Base-by-base conservation (phyloP, 164 flowering plant genomes). In the Vitis rotundifolia region DNA sequence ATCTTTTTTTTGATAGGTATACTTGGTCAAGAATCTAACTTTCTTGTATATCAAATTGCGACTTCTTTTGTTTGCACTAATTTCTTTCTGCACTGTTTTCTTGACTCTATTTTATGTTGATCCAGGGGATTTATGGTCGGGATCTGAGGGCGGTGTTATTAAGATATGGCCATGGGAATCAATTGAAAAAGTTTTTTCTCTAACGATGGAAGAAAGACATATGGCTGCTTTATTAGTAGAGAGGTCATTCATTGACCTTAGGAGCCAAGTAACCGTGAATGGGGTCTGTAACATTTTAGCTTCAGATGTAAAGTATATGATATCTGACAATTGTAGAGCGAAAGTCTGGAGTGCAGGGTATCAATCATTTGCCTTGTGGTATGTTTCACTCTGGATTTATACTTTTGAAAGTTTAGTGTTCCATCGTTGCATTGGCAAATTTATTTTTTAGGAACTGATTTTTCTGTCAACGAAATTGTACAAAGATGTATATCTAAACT, bases 141-240 rank as follows among this genome's bases (percentile, higher is more conserved):
- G 98, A 60, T 83, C 88, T 12, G 99, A 96, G 69, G 88, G 89
- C 61, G 99, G 98, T 51, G 75, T 68, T 18, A 68, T 96, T 19
- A 90, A 85, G 76, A 76, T 88, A n/a, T 93, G 99, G 99, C 93
- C 97, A 57, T 91, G 99, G 98, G 99, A 96, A 75, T 72, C 89
- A 6, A 75, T 92, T 68, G 94, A 87, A 53, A 90, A 87, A 67
- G 75, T 94, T 13, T 81, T 96, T 52, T 79, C 85, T 68, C 68
- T 85, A n/a, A 72, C 76, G 44, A 13, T 56, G 10, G 97, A 85
- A 67, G 93, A 91, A 80, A 85, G 85, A 57, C 93, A 85, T 74
- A 82, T 88, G 86, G 90, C 98, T 75, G 79, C 89, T 63, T 78
- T 89, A 65, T 63, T 77, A 52, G 82, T 96, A 64, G 97, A 93